Evolutionary conservation across 208 protist genomes (phyloP).

Genomic region (Leptomonas pyrrhocoris): DNA sequence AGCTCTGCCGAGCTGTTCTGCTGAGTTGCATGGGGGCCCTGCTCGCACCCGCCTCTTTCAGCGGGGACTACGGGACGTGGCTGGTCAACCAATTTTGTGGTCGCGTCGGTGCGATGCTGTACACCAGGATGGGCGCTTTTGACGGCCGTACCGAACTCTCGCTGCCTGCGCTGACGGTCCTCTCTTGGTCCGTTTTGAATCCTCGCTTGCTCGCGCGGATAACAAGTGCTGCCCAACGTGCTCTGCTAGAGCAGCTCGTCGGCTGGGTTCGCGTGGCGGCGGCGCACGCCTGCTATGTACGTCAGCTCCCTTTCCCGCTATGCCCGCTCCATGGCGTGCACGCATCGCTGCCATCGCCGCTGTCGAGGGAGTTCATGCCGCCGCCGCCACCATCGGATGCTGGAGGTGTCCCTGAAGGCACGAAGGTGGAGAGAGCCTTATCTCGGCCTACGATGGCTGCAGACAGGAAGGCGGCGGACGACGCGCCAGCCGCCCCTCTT

Average conservation of each 20-base stretch:
- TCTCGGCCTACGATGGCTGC: not conserved
- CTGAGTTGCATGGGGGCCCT: constrained; percentile 57
- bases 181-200: constrained; percentile 57
- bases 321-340: constrained; percentile 20
- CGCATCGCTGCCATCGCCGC: constrained; percentile 14
- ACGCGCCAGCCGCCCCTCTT: not conserved
- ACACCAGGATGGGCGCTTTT: constrained; percentile 56
- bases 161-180: constrained; percentile 27
- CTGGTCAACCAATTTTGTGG: constrained; percentile 58
- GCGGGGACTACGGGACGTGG: constrained; percentile 44
- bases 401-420: not conserved
- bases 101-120: constrained; percentile 45
- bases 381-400: not conserved
- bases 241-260: constrained; percentile 5
- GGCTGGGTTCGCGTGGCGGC: constrained; percentile 19
- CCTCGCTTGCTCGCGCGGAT: constrained; percentile 35
- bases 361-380: not conserved
- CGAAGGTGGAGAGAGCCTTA: not conserved
- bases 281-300: constrained; percentile 13
- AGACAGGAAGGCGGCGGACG: not conserved
- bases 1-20: constrained; percentile 29
- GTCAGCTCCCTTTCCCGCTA: constrained; percentile 7
- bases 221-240: not conserved
- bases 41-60: constrained; percentile 40
- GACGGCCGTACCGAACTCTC: constrained; percentile 40